Base-by-base conservation (phyloP, 371 early-diverging fungal genomes). In the Mortierella sp. region DNA sequence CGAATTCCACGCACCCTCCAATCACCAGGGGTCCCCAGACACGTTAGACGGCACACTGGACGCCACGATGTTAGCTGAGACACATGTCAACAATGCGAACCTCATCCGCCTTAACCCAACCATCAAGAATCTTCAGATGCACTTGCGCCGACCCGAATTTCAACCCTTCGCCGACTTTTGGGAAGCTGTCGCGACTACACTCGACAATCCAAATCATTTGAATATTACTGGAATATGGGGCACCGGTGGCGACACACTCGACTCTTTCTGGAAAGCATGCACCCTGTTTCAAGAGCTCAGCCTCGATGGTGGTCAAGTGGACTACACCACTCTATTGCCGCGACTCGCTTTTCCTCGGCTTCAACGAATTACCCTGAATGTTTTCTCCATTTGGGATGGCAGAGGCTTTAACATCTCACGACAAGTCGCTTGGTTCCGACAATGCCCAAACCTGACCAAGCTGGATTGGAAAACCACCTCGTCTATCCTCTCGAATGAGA, bases 261-360 rank as follows among this genome's bases (percentile, higher is more conserved):
- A 67, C 5, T 40, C 67, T 2, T 67, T 67, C 37, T 67, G 67
- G 67, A 67, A 24, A 37, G 67, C 67, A 24, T 67, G 67, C 24
- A 40, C 0, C 43, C 5, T 37, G 24, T 67, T 67, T 11, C 40
- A 67, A 24, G 24, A 67, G 10, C 34, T 67, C 8, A 1, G 16
- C 10, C 16, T 19, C 43, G 10, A 16, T 40, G 43, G 43, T 4
- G 1, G 37, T 21, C 64, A 21, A 2, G 14, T 19, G 19, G 37
- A 19, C 1, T 34, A 19, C 2, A 61, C 67, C 24, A 5, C 5
- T 8, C 3, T 37, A 1, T 21, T 67, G 24, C 34, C 43, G 0
- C 67, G 37, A 40, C 67, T 67, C 40, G 21, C 21, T 9, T 40
- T 37, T 37, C 67, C 67, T 67, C 67, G 67, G 24, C 67, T 67